Evolutionary conservation across 129 eudicot species (phyloP).

Genomic region (Sambucus nigra): DNA sequence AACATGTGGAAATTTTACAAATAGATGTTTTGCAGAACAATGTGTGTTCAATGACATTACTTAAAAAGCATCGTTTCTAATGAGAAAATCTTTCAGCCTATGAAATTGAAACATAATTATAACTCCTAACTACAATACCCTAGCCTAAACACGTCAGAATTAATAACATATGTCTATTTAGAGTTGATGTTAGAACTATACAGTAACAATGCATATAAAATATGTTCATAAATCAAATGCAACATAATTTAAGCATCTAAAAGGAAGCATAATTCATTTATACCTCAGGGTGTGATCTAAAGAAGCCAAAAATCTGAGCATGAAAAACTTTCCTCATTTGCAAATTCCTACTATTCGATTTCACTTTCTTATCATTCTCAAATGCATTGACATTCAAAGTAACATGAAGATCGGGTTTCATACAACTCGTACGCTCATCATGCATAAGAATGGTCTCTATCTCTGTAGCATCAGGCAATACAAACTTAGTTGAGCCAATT

Average conservation of each 20-base stretch:
- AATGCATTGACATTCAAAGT: constrained; percentile 29
- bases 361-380: constrained; percentile 24
- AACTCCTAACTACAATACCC: too few relatives aligned
- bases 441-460: constrained; percentile 44
- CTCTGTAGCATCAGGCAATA: constrained; percentile 70
- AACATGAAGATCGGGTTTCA: constrained; percentile 70
- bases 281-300: constrained; percentile 67
- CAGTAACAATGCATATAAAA: too few relatives aligned
- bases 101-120: too few relatives aligned
- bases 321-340: constrained; percentile 61
- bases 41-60: too few relatives aligned
- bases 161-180: too few relatives aligned
- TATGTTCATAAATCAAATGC: too few relatives aligned
- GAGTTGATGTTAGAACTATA: too few relatives aligned
- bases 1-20: too few relatives aligned
- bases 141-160: too few relatives aligned
- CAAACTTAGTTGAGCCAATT: constrained; percentile 72
- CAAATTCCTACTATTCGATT: constrained; percentile 25
- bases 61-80: too few relatives aligned
- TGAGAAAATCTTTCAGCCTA: too few relatives aligned
- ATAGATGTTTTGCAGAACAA: too few relatives aligned
- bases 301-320: constrained; percentile 38
- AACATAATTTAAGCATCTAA: neutral
- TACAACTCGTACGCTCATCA: constrained; percentile 66
- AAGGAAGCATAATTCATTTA: neutral